Evolutionary conservation across 2,329 filamentous ascomycete species (phyloP).

Genomic region (Neurospora crassa): DNA sequence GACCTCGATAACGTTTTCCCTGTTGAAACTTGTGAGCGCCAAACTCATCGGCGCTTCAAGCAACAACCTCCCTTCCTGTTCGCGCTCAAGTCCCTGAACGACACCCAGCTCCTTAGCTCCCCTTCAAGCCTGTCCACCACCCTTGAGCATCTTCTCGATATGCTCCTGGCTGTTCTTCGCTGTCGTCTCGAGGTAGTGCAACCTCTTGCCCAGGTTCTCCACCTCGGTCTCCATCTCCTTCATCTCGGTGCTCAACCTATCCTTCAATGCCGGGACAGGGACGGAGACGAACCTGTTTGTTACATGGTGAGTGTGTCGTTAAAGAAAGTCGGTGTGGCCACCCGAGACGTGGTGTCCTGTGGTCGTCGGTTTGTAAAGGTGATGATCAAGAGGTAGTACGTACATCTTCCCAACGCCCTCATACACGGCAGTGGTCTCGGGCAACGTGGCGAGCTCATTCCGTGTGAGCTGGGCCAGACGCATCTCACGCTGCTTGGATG

Average conservation of each 20-base stretch:
- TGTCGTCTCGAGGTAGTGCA: constrained; percentile 90
- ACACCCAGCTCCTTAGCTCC: neutral
- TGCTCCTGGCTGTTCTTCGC: constrained; percentile 89
- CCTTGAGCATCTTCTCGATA: constrained; percentile 76
- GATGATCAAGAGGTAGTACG: constrained; percentile 20
- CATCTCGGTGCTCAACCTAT: constrained; percentile 66
- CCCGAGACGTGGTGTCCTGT: neutral
- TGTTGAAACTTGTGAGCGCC: neutral
- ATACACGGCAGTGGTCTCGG: constrained; percentile 70
- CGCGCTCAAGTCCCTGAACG: neutral
- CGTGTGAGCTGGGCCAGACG: constrained; percentile 82
- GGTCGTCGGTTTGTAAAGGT: neutral
- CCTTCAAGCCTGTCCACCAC: constrained; percentile 21
- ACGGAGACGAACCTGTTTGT: constrained; percentile 72
- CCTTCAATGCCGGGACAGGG: constrained; percentile 61
- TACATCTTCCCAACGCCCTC: constrained; percentile 98
- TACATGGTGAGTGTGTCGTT: neutral
- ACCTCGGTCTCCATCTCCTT: constrained; percentile 70
- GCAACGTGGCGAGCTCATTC: constrained; percentile 70
- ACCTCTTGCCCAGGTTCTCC: constrained; percentile 72
- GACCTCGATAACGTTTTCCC: neutral
- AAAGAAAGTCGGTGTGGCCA: neutral
- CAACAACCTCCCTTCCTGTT: neutral
- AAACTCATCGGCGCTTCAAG: neutral
- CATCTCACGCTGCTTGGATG: constrained; percentile 76